phyloP scores from a whole-genome alignment of 1,284 basidiomycete species.

The Rhodotorula mucilaginosa region DNA sequence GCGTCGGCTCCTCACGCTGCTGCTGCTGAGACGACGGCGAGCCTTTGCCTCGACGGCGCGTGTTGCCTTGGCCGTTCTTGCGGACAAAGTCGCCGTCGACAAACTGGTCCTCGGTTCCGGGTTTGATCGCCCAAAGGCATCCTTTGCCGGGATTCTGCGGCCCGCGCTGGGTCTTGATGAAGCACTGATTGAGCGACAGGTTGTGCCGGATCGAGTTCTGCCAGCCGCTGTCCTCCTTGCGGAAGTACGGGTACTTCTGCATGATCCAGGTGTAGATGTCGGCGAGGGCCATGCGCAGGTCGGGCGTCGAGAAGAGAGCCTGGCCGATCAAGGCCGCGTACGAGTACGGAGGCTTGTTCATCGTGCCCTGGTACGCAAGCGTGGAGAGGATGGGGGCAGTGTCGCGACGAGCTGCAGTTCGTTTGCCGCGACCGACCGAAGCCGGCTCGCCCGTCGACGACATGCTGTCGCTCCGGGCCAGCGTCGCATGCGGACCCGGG shows the following conservation, averaged over 20 bases:
- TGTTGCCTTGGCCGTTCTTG: constrained; percentile 31
- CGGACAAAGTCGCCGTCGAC: constrained; percentile 45
- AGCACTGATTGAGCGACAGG: constrained; percentile 71
- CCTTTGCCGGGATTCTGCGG: constrained; percentile 52
- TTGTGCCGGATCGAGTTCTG: constrained; percentile 93
- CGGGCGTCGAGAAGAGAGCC: constrained; percentile 79
- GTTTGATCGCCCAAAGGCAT: constrained; percentile 50
- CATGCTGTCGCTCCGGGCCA: constrained; percentile 4
- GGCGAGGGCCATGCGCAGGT: constrained; percentile 81
- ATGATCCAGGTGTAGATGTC: constrained; percentile 97
- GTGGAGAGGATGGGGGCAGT: not conserved
- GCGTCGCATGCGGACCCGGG: constrained; percentile 18
- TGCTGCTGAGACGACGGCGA: not conserved
- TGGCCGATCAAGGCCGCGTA: constrained; percentile 96
- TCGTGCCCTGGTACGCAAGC: constrained; percentile 11
- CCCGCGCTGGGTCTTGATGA: constrained; percentile 44
- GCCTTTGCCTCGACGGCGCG: constrained; percentile 13
- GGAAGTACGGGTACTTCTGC: constrained; percentile 88
- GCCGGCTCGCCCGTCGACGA: constrained; percentile 1
- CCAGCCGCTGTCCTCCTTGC: constrained; percentile 77
- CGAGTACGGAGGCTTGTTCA: constrained; percentile 70
- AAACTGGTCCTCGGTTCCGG: constrained; percentile 46
- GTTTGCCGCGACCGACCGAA: not conserved
- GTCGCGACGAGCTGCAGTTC: constrained; percentile 14
- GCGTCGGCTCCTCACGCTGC: not conserved